These are phyloP conservation scores for Annulohypoxylon bovei DNA, from an alignment of 495 filamentous ascomycete genomes.

Conservation along the genomic window DNA sequence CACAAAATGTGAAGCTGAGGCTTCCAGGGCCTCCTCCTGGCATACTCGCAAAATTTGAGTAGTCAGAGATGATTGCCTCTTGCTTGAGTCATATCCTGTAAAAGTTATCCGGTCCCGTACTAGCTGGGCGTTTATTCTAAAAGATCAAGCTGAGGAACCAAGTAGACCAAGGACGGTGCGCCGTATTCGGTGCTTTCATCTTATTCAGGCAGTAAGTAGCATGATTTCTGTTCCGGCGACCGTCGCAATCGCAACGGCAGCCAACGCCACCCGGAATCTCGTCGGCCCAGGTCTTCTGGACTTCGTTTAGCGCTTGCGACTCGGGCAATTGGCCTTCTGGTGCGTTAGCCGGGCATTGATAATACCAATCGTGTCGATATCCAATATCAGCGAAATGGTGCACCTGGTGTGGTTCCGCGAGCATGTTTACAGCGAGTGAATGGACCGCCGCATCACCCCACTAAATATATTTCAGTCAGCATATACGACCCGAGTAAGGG, in stretches of 20 bases:
- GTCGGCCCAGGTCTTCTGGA: conserved; percentile 37
- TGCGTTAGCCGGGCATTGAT: conserved; percentile 58
- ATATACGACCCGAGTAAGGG: not conserved
- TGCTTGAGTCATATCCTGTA: not conserved
- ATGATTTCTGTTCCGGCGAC: conserved; percentile 47
- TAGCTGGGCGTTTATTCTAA: not conserved
- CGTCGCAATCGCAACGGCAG: conserved; percentile 58
- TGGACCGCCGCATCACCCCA: conserved; percentile 69
- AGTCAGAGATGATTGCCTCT: no score
- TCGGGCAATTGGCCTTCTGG: conserved; percentile 51
- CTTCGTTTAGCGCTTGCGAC: conserved; percentile 43
- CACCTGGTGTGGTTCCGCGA: conserved; percentile 58
- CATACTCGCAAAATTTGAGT: not conserved
- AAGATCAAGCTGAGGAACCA: conserved; percentile 45
- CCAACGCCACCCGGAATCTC: conserved; percentile 54
- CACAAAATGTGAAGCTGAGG: not conserved
- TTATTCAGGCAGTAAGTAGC: conserved; percentile 48
- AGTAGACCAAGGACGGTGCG: conserved; percentile 38
- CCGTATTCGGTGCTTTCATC: conserved; percentile 51
- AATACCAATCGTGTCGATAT: conserved; percentile 62
- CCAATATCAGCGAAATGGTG: conserved; percentile 66
- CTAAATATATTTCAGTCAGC: conserved; percentile 33
- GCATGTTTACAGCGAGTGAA: conserved; percentile 60
- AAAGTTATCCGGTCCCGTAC: not conserved
- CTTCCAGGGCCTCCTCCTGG: not conserved